Conservation (phyloP, 2,329 filamentous ascomycete genomes). For the Septoria linicola region DNA sequence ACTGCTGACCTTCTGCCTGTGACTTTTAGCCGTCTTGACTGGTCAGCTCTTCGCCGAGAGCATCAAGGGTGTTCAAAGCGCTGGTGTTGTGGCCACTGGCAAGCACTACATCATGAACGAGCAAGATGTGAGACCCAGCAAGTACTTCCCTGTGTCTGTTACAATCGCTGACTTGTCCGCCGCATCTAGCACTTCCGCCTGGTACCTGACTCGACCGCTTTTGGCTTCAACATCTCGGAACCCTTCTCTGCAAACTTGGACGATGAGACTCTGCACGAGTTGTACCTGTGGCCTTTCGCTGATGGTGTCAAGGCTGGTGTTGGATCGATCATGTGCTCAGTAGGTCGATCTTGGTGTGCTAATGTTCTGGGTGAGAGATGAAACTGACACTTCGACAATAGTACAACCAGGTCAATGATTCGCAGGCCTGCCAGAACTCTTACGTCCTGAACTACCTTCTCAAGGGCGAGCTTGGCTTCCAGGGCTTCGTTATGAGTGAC, state of each 20-base stretch:
- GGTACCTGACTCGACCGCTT: slow-evolving; percentile 33
- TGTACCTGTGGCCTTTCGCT: slow-evolving; percentile 85
- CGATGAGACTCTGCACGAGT: slow-evolving; percentile 70
- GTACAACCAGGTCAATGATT: slow-evolving; percentile 6
- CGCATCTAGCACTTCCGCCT: slow-evolving; percentile 39
- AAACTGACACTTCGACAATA: neutral
- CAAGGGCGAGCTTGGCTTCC: slow-evolving; percentile 58
- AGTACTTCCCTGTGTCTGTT: neutral
- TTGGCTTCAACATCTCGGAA: slow-evolving; percentile 49
- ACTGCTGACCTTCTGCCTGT: too few species aligned
- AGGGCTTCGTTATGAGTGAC: slow-evolving; percentile 52
- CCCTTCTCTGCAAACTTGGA: slow-evolving; percentile 68
- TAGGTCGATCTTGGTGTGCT: neutral
- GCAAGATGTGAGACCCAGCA: slow-evolving; percentile 34
- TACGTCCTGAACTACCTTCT: slow-evolving; percentile 61
- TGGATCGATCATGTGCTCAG: slow-evolving; percentile 72
- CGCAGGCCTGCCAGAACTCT: slow-evolving; percentile 59
- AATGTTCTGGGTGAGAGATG: neutral
- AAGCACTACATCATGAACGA: slow-evolving; percentile 60
- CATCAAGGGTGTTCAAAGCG: slow-evolving; percentile 36
- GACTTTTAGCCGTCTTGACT: too few species aligned
- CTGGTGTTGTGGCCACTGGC: slow-evolving; percentile 52
- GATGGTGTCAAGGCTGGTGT: slow-evolving; percentile 77
- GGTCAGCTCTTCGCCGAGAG: slow-evolving; percentile 30
- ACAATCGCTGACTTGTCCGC: neutral